Evolutionary conservation across 2,329 filamentous ascomycete species (phyloP).

Genomic region (Daldinia sp.): DNA sequence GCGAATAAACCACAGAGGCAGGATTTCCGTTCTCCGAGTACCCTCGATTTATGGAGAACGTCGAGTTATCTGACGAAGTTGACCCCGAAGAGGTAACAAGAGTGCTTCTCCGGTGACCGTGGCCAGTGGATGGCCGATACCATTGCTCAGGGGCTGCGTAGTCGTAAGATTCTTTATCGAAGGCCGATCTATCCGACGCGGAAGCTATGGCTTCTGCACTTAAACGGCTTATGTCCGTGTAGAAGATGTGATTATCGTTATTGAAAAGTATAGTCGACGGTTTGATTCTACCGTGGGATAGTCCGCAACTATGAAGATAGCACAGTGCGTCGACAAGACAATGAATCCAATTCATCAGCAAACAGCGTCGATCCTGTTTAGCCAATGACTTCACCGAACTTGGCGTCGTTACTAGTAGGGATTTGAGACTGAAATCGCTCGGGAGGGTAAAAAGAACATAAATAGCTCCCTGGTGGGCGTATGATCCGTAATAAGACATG

Average conservation of each 20-base stretch:
- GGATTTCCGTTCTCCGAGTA: constrained; percentile 43
- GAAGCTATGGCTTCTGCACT: constrained; percentile 53
- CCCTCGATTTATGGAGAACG: constrained; percentile 51
- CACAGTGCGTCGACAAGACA: constrained; percentile 75
- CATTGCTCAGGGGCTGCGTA: constrained; percentile 76
- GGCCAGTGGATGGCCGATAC: constrained; percentile 53
- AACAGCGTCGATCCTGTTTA: constrained; percentile 65
- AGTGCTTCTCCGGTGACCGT: constrained; percentile 46
- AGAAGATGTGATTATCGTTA: constrained; percentile 70
- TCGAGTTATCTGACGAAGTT: constrained; percentile 49
- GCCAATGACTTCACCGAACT: constrained; percentile 67
- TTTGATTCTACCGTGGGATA: constrained; percentile 73
- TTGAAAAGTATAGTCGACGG: constrained; percentile 76
- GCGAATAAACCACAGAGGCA: constrained; percentile 48
- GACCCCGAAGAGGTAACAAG: constrained; percentile 38
- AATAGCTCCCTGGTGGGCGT: constrained; percentile 68
- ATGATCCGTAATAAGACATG: constrained; percentile 75
- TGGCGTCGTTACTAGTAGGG: constrained; percentile 71
- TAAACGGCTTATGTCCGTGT: constrained; percentile 67
- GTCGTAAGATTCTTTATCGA: constrained; percentile 75
- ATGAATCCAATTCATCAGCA: constrained; percentile 77
- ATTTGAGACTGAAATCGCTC: constrained; percentile 71
- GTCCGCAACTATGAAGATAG: constrained; percentile 70
- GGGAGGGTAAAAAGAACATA: constrained; percentile 74
- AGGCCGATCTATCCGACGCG: constrained; percentile 55